Conservation (phyloP, 1,139 yeast genomes). For the Suhomyces kunorum region DNA sequence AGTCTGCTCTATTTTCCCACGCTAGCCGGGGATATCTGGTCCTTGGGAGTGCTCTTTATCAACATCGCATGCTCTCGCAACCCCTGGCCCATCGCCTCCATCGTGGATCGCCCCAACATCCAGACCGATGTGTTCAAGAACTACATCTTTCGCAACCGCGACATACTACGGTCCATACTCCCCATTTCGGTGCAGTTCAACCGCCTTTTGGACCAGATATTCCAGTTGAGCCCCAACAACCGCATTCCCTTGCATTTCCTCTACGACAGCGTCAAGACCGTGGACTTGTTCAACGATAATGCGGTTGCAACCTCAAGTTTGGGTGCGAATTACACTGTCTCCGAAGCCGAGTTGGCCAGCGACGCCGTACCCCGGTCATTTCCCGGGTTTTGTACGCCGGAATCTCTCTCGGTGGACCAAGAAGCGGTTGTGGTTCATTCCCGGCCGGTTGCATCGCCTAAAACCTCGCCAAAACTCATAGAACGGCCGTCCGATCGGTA, state of each 20-base stretch:
- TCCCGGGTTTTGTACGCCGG: conserved; percentile 1
- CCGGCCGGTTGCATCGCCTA: conserved; percentile 1
- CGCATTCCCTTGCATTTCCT: conserved; percentile 58
- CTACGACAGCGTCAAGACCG: conserved; percentile 37
- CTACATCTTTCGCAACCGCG: conserved; percentile 33
- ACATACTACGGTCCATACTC: conserved; percentile 47
- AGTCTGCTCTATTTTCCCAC: conserved; percentile 56
- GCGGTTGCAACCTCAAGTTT: too few species aligned
- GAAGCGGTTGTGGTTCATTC: background rate
- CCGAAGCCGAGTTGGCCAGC: background rate
- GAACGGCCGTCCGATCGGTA: background rate
- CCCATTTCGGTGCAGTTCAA: conserved; percentile 68
- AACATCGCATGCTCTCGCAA: conserved; percentile 82
- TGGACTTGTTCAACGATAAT: conserved; percentile 46
- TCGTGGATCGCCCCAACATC: conserved; percentile 48
- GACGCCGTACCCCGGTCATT: conserved; percentile 3
- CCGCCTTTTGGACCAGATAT: conserved; percentile 52
- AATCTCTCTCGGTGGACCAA: background rate
- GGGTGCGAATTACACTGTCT: conserved; percentile 1
- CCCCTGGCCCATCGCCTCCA: conserved; percentile 87
- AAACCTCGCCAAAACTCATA: background rate
- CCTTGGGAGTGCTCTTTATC: conserved; percentile 76
- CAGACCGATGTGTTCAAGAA: conserved; percentile 56
- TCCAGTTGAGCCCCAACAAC: conserved; percentile 62
- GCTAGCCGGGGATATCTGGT: conserved; percentile 83